Conservation (phyloP, 208 protist species). For the Wallacemonas sp. region DNA sequence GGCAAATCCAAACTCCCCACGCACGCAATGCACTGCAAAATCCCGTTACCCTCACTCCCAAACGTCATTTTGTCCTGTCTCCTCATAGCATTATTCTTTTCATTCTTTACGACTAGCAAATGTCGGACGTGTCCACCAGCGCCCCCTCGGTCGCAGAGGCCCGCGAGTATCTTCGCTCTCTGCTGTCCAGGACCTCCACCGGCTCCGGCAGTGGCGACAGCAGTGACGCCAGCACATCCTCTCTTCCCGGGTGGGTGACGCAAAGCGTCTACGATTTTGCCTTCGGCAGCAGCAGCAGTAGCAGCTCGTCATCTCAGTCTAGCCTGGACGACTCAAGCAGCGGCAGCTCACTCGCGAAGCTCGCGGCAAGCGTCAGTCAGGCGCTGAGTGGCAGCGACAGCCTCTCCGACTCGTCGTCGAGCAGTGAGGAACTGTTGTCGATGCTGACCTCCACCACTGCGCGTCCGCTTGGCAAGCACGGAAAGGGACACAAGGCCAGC, state of each 20-base stretch:
- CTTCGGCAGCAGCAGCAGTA: not conserved
- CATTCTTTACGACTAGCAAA: constrained; percentile 14
- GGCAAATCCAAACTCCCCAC: no score
- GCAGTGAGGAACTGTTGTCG: not conserved
- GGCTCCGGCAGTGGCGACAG: no score
- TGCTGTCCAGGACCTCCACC: not conserved
- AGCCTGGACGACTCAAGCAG: not conserved
- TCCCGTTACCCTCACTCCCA: not conserved
- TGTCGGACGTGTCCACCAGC: not conserved
- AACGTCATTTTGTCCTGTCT: not conserved
- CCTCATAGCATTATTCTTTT: not conserved
- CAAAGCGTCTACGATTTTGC: not conserved
- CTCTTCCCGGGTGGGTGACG: not conserved
- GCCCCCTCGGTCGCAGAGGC: not conserved
- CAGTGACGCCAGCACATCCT: no score
- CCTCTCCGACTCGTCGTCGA: not conserved
- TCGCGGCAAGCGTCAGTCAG: not conserved
- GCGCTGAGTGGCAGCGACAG: not conserved
- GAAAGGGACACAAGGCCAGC: not conserved
- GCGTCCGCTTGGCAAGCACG: no score
- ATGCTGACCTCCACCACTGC: not conserved
- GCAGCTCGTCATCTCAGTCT: no score
- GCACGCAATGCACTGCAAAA: not conserved
- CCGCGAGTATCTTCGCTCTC: constrained; percentile 6
- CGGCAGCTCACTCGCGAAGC: not conserved